Evolutionary conservation across 169 alveolate species (phyloP), one percentile per base, ranked within the genome.

Genomic region (Eimeria falciformis): DNA sequence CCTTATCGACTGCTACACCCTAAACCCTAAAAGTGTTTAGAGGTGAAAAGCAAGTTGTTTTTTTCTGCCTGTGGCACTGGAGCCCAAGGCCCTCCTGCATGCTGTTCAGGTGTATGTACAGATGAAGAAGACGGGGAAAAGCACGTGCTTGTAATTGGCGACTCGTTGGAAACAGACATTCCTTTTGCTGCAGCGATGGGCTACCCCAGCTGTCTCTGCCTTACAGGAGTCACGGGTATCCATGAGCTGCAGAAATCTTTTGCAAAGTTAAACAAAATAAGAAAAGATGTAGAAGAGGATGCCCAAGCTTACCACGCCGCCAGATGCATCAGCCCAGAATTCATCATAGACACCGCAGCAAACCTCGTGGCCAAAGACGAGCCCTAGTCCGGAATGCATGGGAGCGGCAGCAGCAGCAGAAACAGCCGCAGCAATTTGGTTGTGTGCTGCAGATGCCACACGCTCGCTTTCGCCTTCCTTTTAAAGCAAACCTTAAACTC

Each of bases 111-210:
- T n/a, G n/a, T n/a, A n/a, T n/a, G n/a, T n/a, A n/a, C n/a, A n/a
- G n/a, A n/a, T n/a, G n/a, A n/a, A n/a, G n/a, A n/a, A n/a, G n/a
- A n/a, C n/a, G n/a, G n/a, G n/a, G n/a, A n/a, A n/a, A n/a, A n/a
- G n/a, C 65, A 75, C 58, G 91, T 90, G 55, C 92, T 93, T 45
- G 86, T 93, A 91, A 58, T 93, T 56, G 95, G 95, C 21, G 95
- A 93, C 90, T 88, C 94, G 62, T 56, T 93, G 25, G 91, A 69
- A 29, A 93, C 95, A n/a, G 95, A 93, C 56, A 93, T 93, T 12
- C 53, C 50, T 25, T 93, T 93, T 58, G 95, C 83, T 40, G 83
- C 83, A 18, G 50, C 83, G 4, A 25, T 56, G 5, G 83, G 58
- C 7, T 3, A 37, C 4, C 45, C 12, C 29, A 71, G 83, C 83